Evolutionary conservation across 2,329 filamentous ascomycete genomes (phyloP), one percentile per base, ranked within the genome.

Genomic region (Leptoxyphium fumago): DNA sequence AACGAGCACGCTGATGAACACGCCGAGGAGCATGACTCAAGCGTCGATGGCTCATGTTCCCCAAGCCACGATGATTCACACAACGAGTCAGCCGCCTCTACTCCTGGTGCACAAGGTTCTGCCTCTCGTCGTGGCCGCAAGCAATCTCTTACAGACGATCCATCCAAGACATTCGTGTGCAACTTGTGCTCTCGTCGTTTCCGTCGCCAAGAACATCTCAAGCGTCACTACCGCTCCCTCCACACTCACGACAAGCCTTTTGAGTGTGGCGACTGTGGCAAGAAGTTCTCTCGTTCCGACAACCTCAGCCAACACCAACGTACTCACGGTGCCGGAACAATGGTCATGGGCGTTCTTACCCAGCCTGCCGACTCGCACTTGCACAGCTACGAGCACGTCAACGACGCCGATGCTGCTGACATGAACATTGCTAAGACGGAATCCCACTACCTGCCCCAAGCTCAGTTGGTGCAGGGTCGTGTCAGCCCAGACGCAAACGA

Each of bases 241-340:
- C 91, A 98, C 73, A 98, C 91, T 1, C 82, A 94, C 61, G 91
- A 96, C 63, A 98, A 96, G 79, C 91, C 91, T 5, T 98, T 96
- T 58, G 86, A 94, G 69, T 98, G 91, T 73, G 77, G 80, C 52
- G 89, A 98, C 69, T 98, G 91, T 60, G 89, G 91, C 56, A 98
- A 98, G 82, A 95, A 94, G 73, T 98, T 96, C 70, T 96, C 89
- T 15, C 82, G 91, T 57, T 94, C 85, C 55, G 91, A 98, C 69
- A 98, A 98, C 72, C 77, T 98, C 13, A 84, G 87, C 18, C 91
- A 98, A 68, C 91, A 98, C 63, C 82, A 91, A 51, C 80, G 91
- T 50, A 98, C 91, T 4, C 91, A 98, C 60, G 87, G 87, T 45
- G 82, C 80, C 46, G 86, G 87, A 49, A 84, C 87, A 48, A 84